A percentile compares a stretch with the other conserved stretches of the same genome.
These are phyloP conservation scores for Halenospora varia DNA, from an alignment of 495 filamentous ascomycete species.

Conservation along the genomic window DNA sequence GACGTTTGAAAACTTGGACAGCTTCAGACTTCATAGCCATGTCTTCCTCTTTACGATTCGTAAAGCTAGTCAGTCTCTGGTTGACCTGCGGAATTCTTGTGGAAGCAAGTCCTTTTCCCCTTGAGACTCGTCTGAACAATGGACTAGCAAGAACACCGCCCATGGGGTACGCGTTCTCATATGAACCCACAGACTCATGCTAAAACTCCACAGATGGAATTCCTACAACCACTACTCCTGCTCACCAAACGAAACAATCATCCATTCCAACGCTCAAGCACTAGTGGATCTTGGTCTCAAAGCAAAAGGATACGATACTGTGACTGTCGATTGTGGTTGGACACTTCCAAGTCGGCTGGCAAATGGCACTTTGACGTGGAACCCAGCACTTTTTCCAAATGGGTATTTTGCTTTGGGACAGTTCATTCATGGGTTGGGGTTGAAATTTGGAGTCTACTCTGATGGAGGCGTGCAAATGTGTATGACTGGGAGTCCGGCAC, in stretches of 20 bases:
- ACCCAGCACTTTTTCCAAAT: conserved; percentile 45
- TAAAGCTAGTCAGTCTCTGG: too few relatives aligned
- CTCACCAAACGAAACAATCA: not conserved
- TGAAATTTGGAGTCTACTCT: conserved; percentile 55
- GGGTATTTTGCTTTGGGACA: conserved; percentile 45
- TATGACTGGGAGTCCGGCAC: conserved; percentile 14
- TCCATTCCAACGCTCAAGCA: conserved; percentile 33
- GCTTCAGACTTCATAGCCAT: too few relatives aligned
- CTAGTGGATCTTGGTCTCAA: conserved; percentile 48
- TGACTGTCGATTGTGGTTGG: conserved; percentile 58
- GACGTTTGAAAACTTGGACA: too few relatives aligned
- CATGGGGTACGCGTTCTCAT: conserved; percentile 6
- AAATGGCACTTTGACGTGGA: conserved; percentile 49
- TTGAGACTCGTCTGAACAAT: conserved; percentile 5
- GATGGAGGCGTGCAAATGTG: conserved; percentile 37
- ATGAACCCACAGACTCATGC: not conserved
- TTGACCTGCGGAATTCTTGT: too few relatives aligned
- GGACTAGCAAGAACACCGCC: conserved; percentile 12
- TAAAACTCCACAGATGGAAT: conserved; percentile 36
- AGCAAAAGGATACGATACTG: conserved; percentile 46
- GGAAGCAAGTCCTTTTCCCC: not conserved
- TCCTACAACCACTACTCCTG: not conserved
- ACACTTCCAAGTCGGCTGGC: conserved; percentile 36
- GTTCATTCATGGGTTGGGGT: conserved; percentile 42
- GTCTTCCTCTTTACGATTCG: too few relatives aligned